Evolutionary conservation across 305 asterid genomes (phyloP).

Genomic region (Plantago coronopus): DNA sequence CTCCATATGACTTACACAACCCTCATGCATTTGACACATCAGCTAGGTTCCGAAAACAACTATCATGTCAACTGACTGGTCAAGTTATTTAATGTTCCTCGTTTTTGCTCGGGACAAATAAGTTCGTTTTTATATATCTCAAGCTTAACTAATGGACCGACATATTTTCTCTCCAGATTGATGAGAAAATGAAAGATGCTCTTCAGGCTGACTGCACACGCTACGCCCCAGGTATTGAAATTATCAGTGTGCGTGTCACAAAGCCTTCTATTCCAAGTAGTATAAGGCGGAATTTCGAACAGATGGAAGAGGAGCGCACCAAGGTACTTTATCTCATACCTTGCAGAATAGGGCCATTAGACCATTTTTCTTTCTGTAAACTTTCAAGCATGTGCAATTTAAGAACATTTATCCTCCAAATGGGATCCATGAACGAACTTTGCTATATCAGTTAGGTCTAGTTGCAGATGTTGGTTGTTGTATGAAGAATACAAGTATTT

Average conservation of each 20-base stretch:
- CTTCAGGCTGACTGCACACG: constrained; percentile 98
- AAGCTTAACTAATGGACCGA: not conserved
- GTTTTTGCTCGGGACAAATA: constrained; percentile 10
- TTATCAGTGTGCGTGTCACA: constrained; percentile 92
- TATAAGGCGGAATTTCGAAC: constrained; percentile 75
- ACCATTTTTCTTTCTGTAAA: not conserved
- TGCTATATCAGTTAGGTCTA: too few species aligned
- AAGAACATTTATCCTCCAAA: not conserved
- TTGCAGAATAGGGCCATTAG: constrained; percentile 10
- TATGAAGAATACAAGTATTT: too few species aligned
- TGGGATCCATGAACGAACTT: not conserved
- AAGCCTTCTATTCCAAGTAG: constrained; percentile 89
- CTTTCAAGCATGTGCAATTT: constrained; percentile 9
- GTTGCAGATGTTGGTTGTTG: too few species aligned
- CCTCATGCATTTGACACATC: constrained; percentile 1
- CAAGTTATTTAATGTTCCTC: constrained; percentile 15
- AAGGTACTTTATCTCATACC: constrained; percentile 57
- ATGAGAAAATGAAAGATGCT: constrained; percentile 97
- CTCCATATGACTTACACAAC: not conserved
- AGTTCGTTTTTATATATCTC: constrained; percentile 7
- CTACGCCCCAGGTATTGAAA: constrained; percentile 98
- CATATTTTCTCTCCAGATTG: constrained; percentile 56
- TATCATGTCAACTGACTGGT: constrained; percentile 13
- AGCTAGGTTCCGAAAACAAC: not conserved
- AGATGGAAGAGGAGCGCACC: constrained; percentile 99